A percentile compares a stretch with the other conserved stretches of the same genome.
Evolutionary conservation across 371 early-diverging fungal species (phyloP).

Genomic region (Zopfochytrium polystomum): DNA sequence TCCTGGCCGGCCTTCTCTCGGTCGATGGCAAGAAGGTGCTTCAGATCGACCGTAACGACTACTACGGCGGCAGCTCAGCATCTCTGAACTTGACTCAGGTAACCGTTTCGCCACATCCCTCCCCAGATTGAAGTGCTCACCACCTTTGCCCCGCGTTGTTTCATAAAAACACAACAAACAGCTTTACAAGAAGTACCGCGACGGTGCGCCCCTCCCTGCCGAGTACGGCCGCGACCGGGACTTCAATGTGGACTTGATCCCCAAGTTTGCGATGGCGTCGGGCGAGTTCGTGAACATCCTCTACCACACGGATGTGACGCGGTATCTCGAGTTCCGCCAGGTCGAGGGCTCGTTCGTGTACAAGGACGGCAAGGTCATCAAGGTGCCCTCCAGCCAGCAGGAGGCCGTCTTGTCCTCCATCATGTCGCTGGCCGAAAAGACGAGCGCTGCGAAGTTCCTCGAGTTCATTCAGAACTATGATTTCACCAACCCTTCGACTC

Average conservation of each 20-base stretch:
- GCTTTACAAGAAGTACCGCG: constrained; percentile 85
- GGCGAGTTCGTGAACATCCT: constrained; percentile 65
- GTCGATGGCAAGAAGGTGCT: constrained; percentile 90
- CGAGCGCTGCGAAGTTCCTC: constrained; percentile 93
- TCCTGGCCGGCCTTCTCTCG: constrained; percentile 96
- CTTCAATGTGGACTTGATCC: constrained; percentile 97
- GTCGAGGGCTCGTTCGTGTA: constrained; percentile 95
- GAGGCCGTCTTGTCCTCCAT: constrained; percentile 88
- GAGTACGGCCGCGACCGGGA: constrained; percentile 86
- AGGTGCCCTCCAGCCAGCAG: constrained; percentile 91
- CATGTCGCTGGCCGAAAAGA: constrained; percentile 95
- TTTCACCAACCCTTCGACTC: constrained; percentile 74
- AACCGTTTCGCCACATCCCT: constrained; percentile 21
- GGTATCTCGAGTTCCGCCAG: constrained; percentile 96
- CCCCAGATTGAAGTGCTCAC: too few species aligned
- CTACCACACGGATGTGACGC: constrained; percentile 93
- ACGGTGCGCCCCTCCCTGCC: constrained; percentile 59
- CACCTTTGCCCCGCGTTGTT: too few species aligned
- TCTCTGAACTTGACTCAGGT: constrained; percentile 91
- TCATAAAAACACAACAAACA: too few species aligned
- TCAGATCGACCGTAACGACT: constrained; percentile 97
- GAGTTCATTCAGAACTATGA: constrained; percentile 89
- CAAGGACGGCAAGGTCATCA: constrained; percentile 83
- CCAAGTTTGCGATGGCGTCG: constrained; percentile 99
- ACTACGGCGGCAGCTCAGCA: constrained; percentile 97